phyloP scores from a whole-genome alignment of 1,139 yeast species.

The Yamadazyma spencermartinsiae region DNA sequence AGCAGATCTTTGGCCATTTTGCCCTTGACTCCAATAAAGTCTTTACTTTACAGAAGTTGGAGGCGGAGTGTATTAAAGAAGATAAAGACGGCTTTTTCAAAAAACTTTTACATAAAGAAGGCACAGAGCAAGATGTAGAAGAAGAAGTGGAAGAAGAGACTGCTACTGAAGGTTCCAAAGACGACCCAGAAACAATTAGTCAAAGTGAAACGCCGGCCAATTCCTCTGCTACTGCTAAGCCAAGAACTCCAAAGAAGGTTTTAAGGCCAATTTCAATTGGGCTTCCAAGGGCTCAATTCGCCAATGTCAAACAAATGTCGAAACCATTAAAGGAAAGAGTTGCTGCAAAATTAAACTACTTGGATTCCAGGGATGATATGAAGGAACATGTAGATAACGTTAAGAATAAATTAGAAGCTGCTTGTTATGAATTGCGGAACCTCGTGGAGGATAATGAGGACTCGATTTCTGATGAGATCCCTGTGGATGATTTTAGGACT shows the following conservation, averaged over 20 bases:
- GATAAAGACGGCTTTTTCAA: slow-evolving; percentile 27
- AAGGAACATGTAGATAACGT: slow-evolving; percentile 48
- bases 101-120: slow-evolving; percentile 27
- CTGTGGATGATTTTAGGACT: slow-evolving; percentile 24
- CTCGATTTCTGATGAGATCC: slow-evolving; percentile 34
- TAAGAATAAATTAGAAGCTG: slow-evolving; percentile 57
- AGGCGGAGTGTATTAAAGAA: slow-evolving; percentile 38
- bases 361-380: slow-evolving; percentile 46
- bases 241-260: slow-evolving; percentile 19
- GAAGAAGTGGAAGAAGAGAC: slow-evolving; percentile 16
- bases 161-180: slow-evolving; percentile 9
- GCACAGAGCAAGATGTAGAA: slow-evolving; percentile 16
- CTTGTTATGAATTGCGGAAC: slow-evolving; percentile 57
- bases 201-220: slow-evolving; percentile 15
- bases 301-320: slow-evolving; percentile 48
- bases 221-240: slow-evolving; percentile 17
- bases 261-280: slow-evolving; percentile 21
- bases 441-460: slow-evolving; percentile 51
- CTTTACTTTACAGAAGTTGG: slow-evolving; percentile 43
- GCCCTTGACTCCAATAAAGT: slow-evolving; percentile 50
- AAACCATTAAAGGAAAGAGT: slow-evolving; percentile 37
- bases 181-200: slow-evolving; percentile 8
- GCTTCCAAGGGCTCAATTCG: slow-evolving; percentile 33
- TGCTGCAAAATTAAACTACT: slow-evolving; percentile 27
- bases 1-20: slow-evolving; percentile 43